Evolutionary conservation across 2,329 filamentous ascomycete species (phyloP).

Genomic region (Calonectria leucothoes): DNA sequence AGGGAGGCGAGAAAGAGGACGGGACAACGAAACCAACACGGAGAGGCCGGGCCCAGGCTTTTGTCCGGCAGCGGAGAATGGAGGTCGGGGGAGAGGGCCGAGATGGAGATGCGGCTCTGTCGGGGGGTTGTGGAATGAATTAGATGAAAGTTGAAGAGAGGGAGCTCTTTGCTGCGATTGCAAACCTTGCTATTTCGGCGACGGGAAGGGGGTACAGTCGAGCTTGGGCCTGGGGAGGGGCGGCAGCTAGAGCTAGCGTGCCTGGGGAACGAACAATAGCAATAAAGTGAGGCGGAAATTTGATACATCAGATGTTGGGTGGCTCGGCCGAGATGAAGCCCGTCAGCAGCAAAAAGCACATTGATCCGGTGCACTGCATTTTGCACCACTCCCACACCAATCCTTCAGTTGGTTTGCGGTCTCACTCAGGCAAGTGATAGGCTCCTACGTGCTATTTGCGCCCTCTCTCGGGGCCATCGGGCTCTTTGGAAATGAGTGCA

Average conservation of each 20-base stretch:
- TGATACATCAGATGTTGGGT: neutral
- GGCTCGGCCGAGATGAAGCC: neutral
- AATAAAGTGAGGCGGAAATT: neutral
- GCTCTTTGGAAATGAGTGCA: neutral
- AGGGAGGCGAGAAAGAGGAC: neutral
- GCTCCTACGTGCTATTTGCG: neutral
- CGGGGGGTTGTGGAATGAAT: constrained; percentile 17
- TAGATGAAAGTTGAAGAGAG: constrained; percentile 12
- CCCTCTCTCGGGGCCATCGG: neutral
- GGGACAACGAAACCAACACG: neutral
- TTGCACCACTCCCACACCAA: neutral
- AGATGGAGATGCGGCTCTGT: constrained; percentile 25
- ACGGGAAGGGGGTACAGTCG: constrained; percentile 13
- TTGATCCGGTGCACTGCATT: neutral
- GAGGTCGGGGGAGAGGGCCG: neutral
- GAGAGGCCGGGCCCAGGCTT: neutral
- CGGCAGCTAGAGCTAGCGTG: constrained; percentile 23
- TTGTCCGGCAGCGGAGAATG: neutral
- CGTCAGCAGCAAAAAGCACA: constrained; percentile 7
- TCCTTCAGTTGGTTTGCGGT: neutral
- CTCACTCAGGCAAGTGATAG: neutral
- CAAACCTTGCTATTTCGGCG: constrained; percentile 16
- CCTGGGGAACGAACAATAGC: constrained; percentile 4
- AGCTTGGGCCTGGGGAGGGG: constrained; percentile 27
- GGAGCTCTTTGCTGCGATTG: constrained; percentile 4